Evolutionary conservation across 805 yeast species (phyloP).

Genomic region (Metschnikowia gelsemii): DNA sequence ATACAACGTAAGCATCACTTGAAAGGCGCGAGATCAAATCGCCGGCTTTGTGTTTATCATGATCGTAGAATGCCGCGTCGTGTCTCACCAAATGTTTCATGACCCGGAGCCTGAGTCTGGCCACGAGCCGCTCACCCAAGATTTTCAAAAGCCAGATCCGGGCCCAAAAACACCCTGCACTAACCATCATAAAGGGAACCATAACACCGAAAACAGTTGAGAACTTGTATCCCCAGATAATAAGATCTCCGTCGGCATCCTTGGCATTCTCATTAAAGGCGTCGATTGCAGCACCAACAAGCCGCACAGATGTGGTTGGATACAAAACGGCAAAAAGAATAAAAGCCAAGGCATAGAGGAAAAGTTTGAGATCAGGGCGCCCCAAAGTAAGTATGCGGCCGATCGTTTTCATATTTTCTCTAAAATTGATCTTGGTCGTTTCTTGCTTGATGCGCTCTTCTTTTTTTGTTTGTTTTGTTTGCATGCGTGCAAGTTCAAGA

Average conservation of each 20-base stretch:
- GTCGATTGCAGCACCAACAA: constrained; percentile 45
- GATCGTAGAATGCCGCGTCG: constrained; percentile 42
- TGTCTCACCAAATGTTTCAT: constrained; percentile 45
- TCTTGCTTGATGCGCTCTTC: constrained; percentile 31
- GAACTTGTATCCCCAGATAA: constrained; percentile 47
- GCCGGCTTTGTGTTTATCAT: constrained; percentile 46
- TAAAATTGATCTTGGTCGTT: constrained; percentile 29
- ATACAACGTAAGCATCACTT: constrained; percentile 47
- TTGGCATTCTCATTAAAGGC: constrained; percentile 36
- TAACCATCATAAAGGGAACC: constrained; percentile 44
- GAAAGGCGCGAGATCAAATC: constrained; percentile 45
- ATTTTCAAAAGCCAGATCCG: constrained; percentile 42
- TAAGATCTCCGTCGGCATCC: constrained; percentile 39
- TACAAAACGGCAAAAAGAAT: constrained; percentile 44
- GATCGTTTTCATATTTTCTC: constrained; percentile 37
- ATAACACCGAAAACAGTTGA: constrained; percentile 40
- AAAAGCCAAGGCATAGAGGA: constrained; percentile 40
- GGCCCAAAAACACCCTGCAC: constrained; percentile 49
- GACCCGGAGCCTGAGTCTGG: constrained; percentile 40
- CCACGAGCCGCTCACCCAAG: constrained; percentile 45
- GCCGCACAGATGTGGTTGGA: constrained; percentile 44
- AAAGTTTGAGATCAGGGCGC: constrained; percentile 38
- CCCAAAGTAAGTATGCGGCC: constrained; percentile 40
- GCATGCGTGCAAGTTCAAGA: constrained; percentile 10
- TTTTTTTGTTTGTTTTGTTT: constrained; percentile 14